These are phyloP conservation scores for Arthrinium puccinioides DNA, from an alignment of 2,329 filamentous ascomycete genomes.

Conservation along the genomic window DNA sequence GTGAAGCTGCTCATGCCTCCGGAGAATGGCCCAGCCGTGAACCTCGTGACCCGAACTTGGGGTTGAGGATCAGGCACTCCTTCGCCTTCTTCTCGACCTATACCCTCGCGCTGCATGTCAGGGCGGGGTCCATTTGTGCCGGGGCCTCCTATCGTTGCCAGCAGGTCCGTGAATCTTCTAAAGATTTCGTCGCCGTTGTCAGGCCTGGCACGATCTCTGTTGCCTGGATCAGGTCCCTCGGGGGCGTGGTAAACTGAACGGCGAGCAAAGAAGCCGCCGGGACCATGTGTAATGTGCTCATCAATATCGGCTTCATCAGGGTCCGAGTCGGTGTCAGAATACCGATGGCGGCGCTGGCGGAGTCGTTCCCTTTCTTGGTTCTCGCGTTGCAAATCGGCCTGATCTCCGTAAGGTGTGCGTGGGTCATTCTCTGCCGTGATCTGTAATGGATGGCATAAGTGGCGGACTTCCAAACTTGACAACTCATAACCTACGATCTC, in stretches of 20 bases:
- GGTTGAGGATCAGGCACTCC: too few species aligned
- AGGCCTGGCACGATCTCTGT: constrained; percentile 10
- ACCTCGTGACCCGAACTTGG: constrained; percentile 22
- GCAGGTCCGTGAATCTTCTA: constrained; percentile 30
- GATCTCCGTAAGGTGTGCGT: constrained; percentile 26
- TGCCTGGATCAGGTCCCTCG: constrained; percentile 9
- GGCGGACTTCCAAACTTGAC: too few species aligned
- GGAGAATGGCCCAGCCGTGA: constrained; percentile 23
- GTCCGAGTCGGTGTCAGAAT: constrained; percentile 41
- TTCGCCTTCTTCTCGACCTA: constrained; percentile 5
- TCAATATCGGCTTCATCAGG: constrained; percentile 54
- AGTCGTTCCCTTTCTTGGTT: too few species aligned
- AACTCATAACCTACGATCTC: constrained; percentile 79
- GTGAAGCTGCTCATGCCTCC: constrained; percentile 41
- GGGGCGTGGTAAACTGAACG: constrained; percentile 24
- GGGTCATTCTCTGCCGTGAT: constrained; percentile 55
- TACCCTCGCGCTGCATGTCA: constrained; percentile 9
- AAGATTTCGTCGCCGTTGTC: constrained; percentile 23
- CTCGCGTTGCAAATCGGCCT: too few species aligned
- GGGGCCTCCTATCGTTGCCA: constrained; percentile 19
- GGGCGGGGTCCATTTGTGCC: constrained; percentile 15
- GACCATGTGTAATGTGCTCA: constrained; percentile 34
- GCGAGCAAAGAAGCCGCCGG: constrained; percentile 32
- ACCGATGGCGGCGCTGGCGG: too few species aligned
- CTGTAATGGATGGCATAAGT: too few species aligned